Evolutionary conservation across 116 monocot species (phyloP), one percentile per base, ranked within the genome.

Genomic region (Trichopus zeylanicus): DNA sequence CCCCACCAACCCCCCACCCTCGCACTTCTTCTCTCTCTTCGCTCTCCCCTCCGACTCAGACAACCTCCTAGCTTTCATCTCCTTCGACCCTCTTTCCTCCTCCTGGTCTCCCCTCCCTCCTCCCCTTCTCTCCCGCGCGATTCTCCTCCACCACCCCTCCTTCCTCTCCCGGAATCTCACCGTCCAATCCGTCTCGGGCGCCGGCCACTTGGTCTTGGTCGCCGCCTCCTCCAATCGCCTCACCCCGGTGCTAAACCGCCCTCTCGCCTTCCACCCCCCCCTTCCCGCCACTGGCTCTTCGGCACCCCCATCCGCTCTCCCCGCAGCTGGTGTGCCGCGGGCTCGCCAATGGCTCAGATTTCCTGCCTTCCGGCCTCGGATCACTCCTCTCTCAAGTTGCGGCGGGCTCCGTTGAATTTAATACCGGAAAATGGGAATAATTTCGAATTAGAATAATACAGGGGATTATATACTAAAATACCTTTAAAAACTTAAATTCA

Each of bases 271-370:
- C 75, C 54, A 75, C 56, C 75, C 92, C 11, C 5, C 55, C 21
- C n/a, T n/a, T 18, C 73, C 5, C 11, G 56, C 46, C 37, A 33
- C 11, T 91, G 91, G 91, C 54, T 18, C n/a, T 52, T 48, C 49
- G 91, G 71, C 20, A 80, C 91, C 8, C 52, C 64, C 38, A 29
- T 84, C 54, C 64, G 59, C 61, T 22, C 57, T 21, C 84, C 92
- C 0, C 87, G 92, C 67, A 83, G 92, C 5, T 92, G 92, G 92
- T 92, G 92, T 67, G 87, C 68, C 18, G 62, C 75, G 79, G 70
- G 0, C 15, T 64, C 48, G 52, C 51, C 46, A 32, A 24, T 25
- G 83, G 73, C 10, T 29, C 42, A 7, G 65, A 80, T 31, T 88
- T 60, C 72, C 25, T 83, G 60, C 70, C 61, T 31, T 70, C 76